Conservation (phyloP, 495 filamentous ascomycete genomes). For the Xylaria scruposa region DNA sequence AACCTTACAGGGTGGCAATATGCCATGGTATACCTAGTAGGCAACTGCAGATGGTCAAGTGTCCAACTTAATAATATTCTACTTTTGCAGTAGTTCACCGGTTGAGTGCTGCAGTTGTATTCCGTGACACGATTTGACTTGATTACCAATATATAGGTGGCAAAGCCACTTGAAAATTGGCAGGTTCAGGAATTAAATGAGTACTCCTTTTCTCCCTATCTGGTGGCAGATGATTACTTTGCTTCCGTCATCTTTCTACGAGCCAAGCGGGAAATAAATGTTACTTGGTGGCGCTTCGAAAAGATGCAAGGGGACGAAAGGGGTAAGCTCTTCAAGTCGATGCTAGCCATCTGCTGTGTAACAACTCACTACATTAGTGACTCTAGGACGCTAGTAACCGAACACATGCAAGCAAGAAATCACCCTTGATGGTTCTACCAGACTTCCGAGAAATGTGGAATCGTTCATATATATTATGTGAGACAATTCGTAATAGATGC, state of each 20-base stretch:
- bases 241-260: conserved; percentile 2
- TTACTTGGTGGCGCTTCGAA: conserved; percentile 14
- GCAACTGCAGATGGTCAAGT: conserved; percentile 7
- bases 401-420: too few relatives aligned
- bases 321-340: conserved; percentile 4
- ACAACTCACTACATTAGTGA: too few relatives aligned
- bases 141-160: conserved; percentile 10
- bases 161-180: conserved; percentile 16
- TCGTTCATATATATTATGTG: conserved; percentile 4
- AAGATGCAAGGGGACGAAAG: conserved; percentile 15
- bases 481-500: conserved; percentile 14
- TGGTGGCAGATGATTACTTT: conserved; percentile 10
- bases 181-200: conserved; percentile 15
- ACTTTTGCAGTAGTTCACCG: background rate
- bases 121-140: conserved; percentile 11
- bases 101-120: background rate
- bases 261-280: too few relatives aligned
- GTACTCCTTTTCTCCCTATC: conserved; percentile 1
- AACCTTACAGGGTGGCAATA: conserved; percentile 7
- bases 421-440: conserved; percentile 14
- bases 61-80: too few relatives aligned
- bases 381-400: conserved; percentile 1
- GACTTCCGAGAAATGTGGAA: conserved; percentile 15
- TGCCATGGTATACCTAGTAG: background rate
- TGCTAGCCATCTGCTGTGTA: conserved; percentile 7